Base-by-base conservation (phyloP, 2,329 filamentous ascomycete species). In the Fonsecaea erecta region DNA sequence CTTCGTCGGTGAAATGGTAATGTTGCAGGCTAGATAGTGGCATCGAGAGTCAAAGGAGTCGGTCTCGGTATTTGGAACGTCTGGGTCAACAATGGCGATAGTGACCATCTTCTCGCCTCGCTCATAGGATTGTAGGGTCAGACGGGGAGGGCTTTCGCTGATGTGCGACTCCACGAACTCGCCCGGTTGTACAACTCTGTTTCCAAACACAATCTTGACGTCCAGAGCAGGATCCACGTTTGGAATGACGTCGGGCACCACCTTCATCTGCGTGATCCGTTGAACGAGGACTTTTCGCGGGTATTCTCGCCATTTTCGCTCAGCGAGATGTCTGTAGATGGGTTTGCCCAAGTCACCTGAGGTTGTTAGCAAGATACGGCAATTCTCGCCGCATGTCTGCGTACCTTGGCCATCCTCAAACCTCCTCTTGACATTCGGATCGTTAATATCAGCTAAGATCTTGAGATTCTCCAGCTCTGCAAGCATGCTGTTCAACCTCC, bases 271-370 rank as follows among this genome's bases (percentile, higher is more conserved):
- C 55, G 86, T 82, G 74, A 98, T 90, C 75, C 95, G 90, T 82
- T 99, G 95, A 68, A 88, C 83, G 69, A 96, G 86, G 68, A 98
- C 81, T 72, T 88, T 87, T 72, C 90, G 87, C 75, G 92, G 89
- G 81, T 95, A 93, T 69, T 87, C 84, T 72, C 89, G 88, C 95
- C 95, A 99, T 81, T 96, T 93, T 73, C 85, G 82, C 75, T 97
- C 86, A 66, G 94, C 92, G 57, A 98, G 89, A 78, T 91, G 86
- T 70, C 94, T 91, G 82, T 99, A 99, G 75, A 99, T 93, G 68
- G 94, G 94, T 78, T 96, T 96, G 81, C 87, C 89, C 92, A 98
- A 94, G 78, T 98, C 93, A 70, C 90, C 93, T 97, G 70, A 12
- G 12, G 30, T 63, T 30, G 68, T 76, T 72, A 76, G 72, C 57